Evolutionary conservation across 1,284 basidiomycete species (phyloP), one percentile per base, ranked within the genome.

Genomic region (Binderoboletus segoi): DNA sequence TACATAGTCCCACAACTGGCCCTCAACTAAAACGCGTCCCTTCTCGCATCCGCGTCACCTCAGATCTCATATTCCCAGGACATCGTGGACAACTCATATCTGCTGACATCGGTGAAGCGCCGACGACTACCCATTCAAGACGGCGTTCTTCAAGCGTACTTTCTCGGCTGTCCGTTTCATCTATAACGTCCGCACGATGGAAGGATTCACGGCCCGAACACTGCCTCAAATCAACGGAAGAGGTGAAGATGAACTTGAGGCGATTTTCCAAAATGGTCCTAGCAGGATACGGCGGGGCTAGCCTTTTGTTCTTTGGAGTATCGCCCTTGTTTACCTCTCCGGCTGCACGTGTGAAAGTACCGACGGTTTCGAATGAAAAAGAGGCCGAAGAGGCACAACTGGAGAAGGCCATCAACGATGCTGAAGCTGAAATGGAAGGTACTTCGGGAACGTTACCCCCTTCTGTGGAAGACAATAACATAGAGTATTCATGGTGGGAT

Each of bases 221-320:
- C 21, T 69, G 62, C 37, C 68, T 67, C 16, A 64, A 76, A 48
- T 75, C 81, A 13, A 77, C 79, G 26, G 70, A 75, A 2, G 83
- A 88, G 51, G 76, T 90, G 51, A 89, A 88, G 66, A 72, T 79
- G 16, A 88, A 84, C 10, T 72, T 92, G 15, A 82, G 89, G 30
- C 80, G 90, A 18, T 77, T 91, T 37, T 91, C 89, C 7, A 91
- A 91, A 69, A 82, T 92, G 73, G 88, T 89, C 1, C 75, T 92
- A 5, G 89, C 87, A 0, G 89, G 89, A 1, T 92, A 92, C 62
- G 89, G 90, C 11, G 90, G 90, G 8, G 86, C 89, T 3, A 86
- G 84, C 50, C 77, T 92, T 16, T 71, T 91, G 21, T 92, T 92
- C 72, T 92, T 92, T 61, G 90, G 90, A 16, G 79, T 89, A 2